Percentiles rank a stretch among this genome's conserved stretches.
These are phyloP conservation scores for Micractinium sp. DNA, from an alignment of 139 green algal species.

Conservation along the genomic window DNA sequence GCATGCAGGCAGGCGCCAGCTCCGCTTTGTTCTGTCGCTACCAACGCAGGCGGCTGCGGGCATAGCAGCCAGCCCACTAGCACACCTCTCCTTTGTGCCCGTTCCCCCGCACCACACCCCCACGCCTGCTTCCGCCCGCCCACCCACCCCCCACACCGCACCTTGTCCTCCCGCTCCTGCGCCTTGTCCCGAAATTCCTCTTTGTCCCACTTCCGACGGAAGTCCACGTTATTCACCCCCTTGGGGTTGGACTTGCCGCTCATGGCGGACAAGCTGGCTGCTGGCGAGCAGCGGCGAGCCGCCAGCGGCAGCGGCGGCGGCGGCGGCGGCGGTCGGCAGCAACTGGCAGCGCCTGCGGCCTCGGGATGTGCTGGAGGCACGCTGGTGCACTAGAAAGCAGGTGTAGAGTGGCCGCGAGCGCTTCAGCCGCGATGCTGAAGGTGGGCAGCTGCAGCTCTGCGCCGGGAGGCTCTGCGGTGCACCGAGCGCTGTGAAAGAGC, in stretches of 20 bases:
- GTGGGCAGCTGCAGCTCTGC: no score
- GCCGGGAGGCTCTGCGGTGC: no score
- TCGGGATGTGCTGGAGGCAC: no score
- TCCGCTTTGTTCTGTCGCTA: background rate
- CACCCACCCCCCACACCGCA: constrained; percentile 5
- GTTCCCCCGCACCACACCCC: background rate
- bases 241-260: constrained; percentile 8
- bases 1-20: background rate
- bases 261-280: background rate
- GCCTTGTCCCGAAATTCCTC: constrained; percentile 78
- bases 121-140: background rate
- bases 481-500: no score
- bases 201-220: constrained; percentile 84
- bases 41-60: background rate
- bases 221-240: constrained; percentile 62
- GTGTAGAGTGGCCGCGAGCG: no score
- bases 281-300: background rate
- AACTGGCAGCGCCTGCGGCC: background rate
- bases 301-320: background rate
- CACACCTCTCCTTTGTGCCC: no score
- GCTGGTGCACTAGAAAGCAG: no score
- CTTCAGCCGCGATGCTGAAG: no score
- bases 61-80: background rate
- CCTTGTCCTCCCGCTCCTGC: constrained; percentile 69
- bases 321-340: background rate